These are phyloP conservation scores for Aquanectria penicillioides DNA, from an alignment of 2,329 filamentous ascomycete genomes.

Conservation along the genomic window DNA sequence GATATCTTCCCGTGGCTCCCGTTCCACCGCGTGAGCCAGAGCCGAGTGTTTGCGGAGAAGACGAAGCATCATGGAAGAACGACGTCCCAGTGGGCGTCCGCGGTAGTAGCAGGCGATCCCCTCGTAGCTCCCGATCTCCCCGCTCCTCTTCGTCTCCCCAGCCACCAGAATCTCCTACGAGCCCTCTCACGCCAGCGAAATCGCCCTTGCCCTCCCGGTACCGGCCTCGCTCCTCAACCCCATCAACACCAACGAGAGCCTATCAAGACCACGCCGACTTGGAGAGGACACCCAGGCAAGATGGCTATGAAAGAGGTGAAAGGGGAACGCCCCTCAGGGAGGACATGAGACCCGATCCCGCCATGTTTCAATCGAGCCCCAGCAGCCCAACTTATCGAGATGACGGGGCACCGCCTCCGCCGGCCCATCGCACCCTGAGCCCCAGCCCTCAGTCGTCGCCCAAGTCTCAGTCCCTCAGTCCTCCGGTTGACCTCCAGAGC, in stretches of 20 bases:
- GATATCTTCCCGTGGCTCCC: slow-evolving; percentile 73
- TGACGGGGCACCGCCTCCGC: slow-evolving; percentile 66
- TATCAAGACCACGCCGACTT: slow-evolving; percentile 31
- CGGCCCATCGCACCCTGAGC: slow-evolving; percentile 59
- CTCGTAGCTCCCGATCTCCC: slow-evolving; percentile 29
- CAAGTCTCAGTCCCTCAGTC: slow-evolving; percentile 41
- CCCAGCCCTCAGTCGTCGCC: slow-evolving; percentile 45
- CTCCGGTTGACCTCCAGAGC: slow-evolving; percentile 58
- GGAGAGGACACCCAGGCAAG: slow-evolving; percentile 52
- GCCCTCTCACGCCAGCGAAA: slow-evolving; percentile 47
- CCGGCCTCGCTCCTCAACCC: slow-evolving; percentile 34
- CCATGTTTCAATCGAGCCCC: slow-evolving; percentile 45
- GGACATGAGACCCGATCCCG: slow-evolving; percentile 50
- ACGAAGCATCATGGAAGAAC: slow-evolving; percentile 35
- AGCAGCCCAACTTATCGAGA: slow-evolving; percentile 54
- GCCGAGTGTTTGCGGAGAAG: slow-evolving; percentile 45
- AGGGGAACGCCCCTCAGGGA: slow-evolving; percentile 48
- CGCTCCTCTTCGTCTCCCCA: slow-evolving; percentile 25
- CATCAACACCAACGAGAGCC: slow-evolving; percentile 40
- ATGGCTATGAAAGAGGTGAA: slow-evolving; percentile 41
- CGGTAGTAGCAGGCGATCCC: slow-evolving; percentile 37
- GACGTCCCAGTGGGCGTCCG: slow-evolving; percentile 47
- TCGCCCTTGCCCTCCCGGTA: slow-evolving; percentile 39
- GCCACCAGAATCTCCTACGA: slow-evolving; percentile 38
- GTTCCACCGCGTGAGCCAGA: slow-evolving; percentile 56